These are phyloP conservation scores for Penicillium sclerotigenum DNA, from an alignment of 2,329 filamentous ascomycete genomes.

Conservation along the genomic window DNA sequence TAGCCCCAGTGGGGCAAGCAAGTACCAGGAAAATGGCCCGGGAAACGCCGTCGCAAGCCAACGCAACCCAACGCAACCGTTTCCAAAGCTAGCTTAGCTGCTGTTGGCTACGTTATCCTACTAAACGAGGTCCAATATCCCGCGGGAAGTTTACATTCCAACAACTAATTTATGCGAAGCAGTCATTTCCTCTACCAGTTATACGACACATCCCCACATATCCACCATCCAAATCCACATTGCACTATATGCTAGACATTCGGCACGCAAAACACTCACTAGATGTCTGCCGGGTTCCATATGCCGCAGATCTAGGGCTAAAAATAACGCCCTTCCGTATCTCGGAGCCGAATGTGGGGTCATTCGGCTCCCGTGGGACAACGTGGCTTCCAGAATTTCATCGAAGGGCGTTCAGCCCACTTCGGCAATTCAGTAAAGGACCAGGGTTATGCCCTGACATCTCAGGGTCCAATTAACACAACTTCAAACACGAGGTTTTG, in stretches of 20 bases:
- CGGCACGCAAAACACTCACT: background rate
- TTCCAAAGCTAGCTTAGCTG: background rate
- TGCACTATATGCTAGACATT: background rate
- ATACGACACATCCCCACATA: background rate
- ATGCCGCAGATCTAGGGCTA: constrained; percentile 23
- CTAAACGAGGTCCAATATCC: background rate
- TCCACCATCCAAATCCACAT: background rate
- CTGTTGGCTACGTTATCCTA: background rate
- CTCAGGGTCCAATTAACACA: background rate
- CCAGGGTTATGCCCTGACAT: background rate
- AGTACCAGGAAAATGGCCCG: background rate
- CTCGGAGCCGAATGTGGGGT: background rate
- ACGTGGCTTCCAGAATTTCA: constrained; percentile 33
- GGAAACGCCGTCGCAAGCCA: background rate
- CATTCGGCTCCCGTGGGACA: constrained; percentile 7
- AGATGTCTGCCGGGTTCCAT: background rate
- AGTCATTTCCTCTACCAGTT: background rate
- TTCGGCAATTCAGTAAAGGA: background rate
- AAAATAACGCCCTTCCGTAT: constrained; percentile 22
- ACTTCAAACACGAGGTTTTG: background rate
- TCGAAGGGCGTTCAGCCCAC: constrained; percentile 15
- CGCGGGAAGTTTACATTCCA: background rate
- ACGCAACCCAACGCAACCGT: no score
- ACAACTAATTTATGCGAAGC: background rate
- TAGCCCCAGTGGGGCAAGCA: constrained; percentile 1